Evolutionary conservation across 768 basidiomycete species (phyloP).

Genomic region (Serendipita vermifera): DNA sequence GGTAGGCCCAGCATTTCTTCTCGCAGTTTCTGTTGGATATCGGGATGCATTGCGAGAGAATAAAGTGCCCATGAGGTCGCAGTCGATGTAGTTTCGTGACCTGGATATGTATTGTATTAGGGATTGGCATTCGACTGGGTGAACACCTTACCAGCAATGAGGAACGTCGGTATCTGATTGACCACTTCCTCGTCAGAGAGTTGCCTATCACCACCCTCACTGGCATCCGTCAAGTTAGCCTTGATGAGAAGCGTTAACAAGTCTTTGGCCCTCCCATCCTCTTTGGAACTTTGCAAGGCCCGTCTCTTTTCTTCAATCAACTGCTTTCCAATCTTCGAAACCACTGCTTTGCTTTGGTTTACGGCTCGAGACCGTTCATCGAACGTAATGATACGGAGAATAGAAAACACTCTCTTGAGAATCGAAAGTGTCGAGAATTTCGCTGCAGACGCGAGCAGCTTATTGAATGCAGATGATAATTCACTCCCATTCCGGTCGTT

Average conservation of each 20-base stretch:
- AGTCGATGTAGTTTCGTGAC: slow-evolving; percentile 23
- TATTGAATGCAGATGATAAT: background rate
- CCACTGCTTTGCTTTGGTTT: background rate
- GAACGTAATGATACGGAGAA: background rate
- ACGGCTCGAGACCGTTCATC: background rate
- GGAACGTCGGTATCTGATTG: slow-evolving; percentile 15
- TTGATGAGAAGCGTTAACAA: slow-evolving; percentile 14
- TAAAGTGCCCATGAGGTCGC: slow-evolving; percentile 25
- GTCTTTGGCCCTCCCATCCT: slow-evolving; percentile 13
- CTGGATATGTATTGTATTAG: slow-evolving; percentile 15
- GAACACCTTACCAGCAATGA: slow-evolving; percentile 10
- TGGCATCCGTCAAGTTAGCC: slow-evolving; percentile 11
- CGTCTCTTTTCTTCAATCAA: background rate
- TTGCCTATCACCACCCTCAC: slow-evolving; percentile 1
- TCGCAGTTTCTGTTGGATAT: slow-evolving; percentile 27
- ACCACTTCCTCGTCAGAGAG: slow-evolving; percentile 6
- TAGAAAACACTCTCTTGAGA: background rate
- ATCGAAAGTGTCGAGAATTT: background rate
- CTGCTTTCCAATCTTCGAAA: background rate
- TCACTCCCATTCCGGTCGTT: background rate
- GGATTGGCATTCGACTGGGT: background rate
- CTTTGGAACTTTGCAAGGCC: background rate
- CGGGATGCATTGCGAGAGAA: slow-evolving; percentile 24
- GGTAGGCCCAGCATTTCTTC: slow-evolving; percentile 23
- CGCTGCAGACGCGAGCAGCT: background rate